These are phyloP conservation scores for Trypanosoma theileri DNA, from an alignment of 208 protist genomes.

Conservation along the genomic window DNA sequence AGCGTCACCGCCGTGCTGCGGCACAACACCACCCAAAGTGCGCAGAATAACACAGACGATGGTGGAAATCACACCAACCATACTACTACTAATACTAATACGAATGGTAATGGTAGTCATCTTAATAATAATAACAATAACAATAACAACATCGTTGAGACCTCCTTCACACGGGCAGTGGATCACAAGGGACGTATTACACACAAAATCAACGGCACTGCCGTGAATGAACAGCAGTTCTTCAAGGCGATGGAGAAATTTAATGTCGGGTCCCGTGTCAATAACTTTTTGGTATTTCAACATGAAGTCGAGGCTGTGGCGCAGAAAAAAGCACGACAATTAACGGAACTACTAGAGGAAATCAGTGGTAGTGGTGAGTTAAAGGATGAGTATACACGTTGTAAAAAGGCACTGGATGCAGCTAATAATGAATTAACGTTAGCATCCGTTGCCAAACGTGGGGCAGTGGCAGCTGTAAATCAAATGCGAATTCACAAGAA, in stretches of 20 bases:
- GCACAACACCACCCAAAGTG: constrained; percentile 12
- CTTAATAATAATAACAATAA: constrained; percentile 6
- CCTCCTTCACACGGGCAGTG: constrained; percentile 78
- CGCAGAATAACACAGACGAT: background rate
- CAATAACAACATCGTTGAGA: constrained; percentile 39
- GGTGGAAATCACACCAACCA: background rate
- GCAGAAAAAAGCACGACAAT: constrained; percentile 92
- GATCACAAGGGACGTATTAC: constrained; percentile 47
- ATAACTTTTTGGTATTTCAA: constrained; percentile 97
- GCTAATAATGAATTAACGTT: constrained; percentile 78
- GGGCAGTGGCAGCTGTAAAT: constrained; percentile 88
- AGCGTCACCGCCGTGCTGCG: constrained; percentile 83
- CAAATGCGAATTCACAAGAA: constrained; percentile 95
- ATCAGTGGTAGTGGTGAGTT: constrained; percentile 94
- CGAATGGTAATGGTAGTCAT: constrained; percentile 2
- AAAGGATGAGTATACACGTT: constrained; percentile 91
- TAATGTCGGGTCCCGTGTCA: constrained; percentile 86
- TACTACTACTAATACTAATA: constrained; percentile 6
- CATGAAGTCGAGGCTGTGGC: constrained; percentile 97
- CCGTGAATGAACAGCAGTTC: constrained; percentile 84
- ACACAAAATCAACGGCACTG: constrained; percentile 80
- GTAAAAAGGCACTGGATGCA: constrained; percentile 60
- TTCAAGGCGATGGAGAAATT: constrained; percentile 64
- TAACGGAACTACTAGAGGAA: constrained; percentile 96
- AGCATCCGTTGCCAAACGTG: constrained; percentile 90